Conservation (phyloP, 164 flowering plant species). For the Nymphaea colorata region DNA sequence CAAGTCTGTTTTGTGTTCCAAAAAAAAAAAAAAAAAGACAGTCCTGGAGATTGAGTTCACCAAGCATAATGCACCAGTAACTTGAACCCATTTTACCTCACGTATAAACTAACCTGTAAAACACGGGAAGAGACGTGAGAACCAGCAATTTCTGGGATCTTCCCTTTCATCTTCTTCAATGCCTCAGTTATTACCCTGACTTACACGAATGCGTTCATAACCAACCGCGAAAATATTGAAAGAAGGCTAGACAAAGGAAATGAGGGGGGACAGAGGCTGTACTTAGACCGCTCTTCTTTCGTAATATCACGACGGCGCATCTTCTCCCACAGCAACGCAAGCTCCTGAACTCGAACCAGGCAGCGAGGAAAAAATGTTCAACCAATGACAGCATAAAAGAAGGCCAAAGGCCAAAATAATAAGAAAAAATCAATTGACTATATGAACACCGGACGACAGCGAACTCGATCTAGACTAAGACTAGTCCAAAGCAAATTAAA, state of each 20-base stretch:
- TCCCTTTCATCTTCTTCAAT: constrained; percentile 78
- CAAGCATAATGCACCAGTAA: neutral
- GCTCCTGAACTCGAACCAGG: constrained; percentile 41
- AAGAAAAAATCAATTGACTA: too few relatives aligned
- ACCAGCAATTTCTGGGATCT: constrained; percentile 74
- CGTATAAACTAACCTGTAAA: constrained; percentile 49
- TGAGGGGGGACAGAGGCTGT: constrained; percentile 5
- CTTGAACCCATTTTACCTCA: neutral
- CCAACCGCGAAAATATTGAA: neutral
- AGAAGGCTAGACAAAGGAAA: neutral
- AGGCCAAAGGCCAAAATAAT: neutral
- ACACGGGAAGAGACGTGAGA: constrained; percentile 94
- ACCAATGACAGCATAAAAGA: neutral
- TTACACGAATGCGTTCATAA: neutral
- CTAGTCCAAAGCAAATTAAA: neutral
- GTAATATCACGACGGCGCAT: constrained; percentile 71
- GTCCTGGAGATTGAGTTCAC: neutral
- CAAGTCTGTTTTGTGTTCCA: constrained; percentile 43
- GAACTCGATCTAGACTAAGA: too few relatives aligned
- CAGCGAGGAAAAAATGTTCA: neutral
- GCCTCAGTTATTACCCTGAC: constrained; percentile 70
- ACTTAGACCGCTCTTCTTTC: constrained; percentile 86
- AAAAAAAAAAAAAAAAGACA: neutral
- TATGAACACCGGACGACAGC: too few relatives aligned
- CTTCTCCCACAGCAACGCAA: constrained; percentile 82